Conservation (phyloP, 2,329 filamentous ascomycete species). For the Arthrobotrys sphaeroides region DNA sequence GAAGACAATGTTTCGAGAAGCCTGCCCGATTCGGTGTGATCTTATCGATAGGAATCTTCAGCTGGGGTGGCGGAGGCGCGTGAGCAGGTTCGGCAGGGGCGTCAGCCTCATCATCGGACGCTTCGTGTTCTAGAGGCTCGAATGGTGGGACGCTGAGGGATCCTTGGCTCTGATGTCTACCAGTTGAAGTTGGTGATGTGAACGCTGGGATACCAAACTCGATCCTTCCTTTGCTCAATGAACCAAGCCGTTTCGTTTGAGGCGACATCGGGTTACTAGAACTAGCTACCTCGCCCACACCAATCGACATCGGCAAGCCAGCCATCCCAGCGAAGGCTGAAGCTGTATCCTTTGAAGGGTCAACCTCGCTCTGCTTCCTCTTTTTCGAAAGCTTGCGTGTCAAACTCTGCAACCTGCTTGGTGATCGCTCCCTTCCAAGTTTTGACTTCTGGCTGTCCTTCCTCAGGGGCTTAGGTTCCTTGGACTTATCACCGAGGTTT, state of each 20-base stretch:
- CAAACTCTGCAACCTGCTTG: conserved; percentile 40
- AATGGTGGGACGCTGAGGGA: conserved; percentile 51
- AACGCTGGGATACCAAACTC: conserved; percentile 44
- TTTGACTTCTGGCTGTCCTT: conserved; percentile 49
- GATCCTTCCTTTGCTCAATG: conserved; percentile 11
- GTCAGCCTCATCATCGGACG: conserved; percentile 72
- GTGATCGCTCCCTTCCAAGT: conserved; percentile 38
- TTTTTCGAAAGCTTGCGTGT: conserved; percentile 52
- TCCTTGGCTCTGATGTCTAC: conserved; percentile 46
- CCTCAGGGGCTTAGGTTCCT: conserved; percentile 37
- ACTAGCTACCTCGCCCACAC: conserved; percentile 31
- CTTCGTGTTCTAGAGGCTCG: conserved; percentile 67
- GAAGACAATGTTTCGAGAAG: conserved; percentile 77
- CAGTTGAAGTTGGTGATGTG: conserved; percentile 15
- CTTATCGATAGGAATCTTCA: conserved; percentile 66
- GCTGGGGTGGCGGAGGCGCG: conserved; percentile 60
- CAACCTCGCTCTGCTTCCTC: conserved; percentile 40
- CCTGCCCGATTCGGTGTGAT: conserved; percentile 78
- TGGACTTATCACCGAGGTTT: conserved; percentile 45
- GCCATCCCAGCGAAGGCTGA: conserved; percentile 48
- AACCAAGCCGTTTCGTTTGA: conserved; percentile 31
- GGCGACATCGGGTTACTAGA: conserved; percentile 51
- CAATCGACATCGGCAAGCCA: conserved; percentile 47
- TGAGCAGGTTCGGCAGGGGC: conserved; percentile 72
- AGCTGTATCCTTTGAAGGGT: conserved; percentile 37